Base-by-base conservation (phyloP, 164 flowering plant genomes). In the Macadamia integrifolia region DNA sequence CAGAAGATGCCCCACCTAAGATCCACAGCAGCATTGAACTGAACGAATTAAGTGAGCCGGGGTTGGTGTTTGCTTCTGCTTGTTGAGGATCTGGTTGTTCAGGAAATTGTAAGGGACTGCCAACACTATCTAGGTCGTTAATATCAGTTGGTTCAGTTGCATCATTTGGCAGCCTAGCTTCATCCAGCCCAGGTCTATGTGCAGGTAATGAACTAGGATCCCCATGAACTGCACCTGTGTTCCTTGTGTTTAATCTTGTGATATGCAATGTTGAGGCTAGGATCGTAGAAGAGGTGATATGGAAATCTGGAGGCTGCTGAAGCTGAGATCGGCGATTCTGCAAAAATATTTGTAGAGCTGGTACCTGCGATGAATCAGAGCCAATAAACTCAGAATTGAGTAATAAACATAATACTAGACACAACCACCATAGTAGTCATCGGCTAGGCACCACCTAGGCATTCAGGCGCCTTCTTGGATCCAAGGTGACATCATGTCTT, bases 241-340 rank as follows among this genome's bases (percentile, higher is more conserved):
- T 89, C 69, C 96, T 80, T 43, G 86, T 84, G 78, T 90, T 91
- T 68, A 93, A 71, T 69, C 97, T 81, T 44, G 98, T 87, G 67
- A 93, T 93, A 76, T 90, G 98, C 59, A 93, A 66, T n/a, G 98
- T 90, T 3, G 98, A 93, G 13, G 98, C 96, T 49, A 93, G 95
- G 72, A 93, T 82, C 53, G 98, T 87, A 6, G 97, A 93, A 9
- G 98, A 91, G 30, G 95, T 91, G 56, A 91, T 87, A 62, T 87
- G 96, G 81, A 88, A 88, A 75, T 89, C 92, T 13, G 93, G 90
- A 59, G 83, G 96, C 66, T 90, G 97, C 84, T 86, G 95, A 69
- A 89, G 76, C 75, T 87, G 93, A 46, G 91, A 81, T 40, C 90
- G 79, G 29, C 92, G 83, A 58, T 84, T 84, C 75, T 83, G 88